These are phyloP conservation scores for Orbilia javanica DNA, from an alignment of 2,329 filamentous ascomycete genomes.

Conservation along the genomic window DNA sequence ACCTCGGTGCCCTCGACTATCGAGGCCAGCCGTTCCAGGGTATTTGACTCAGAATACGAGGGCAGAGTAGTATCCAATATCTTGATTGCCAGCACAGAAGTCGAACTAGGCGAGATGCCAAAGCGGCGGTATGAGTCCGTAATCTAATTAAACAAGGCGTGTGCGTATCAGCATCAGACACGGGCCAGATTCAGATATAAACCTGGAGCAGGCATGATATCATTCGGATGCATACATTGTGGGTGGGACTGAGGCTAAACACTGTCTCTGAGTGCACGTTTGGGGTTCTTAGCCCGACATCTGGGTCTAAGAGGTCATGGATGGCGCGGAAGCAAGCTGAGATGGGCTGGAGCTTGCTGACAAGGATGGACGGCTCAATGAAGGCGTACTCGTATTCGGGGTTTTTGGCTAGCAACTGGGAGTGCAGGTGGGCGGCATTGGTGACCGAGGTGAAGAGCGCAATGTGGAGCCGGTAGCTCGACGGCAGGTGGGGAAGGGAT, in stretches of 20 bases:
- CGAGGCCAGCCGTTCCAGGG: conserved; percentile 62
- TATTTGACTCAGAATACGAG: conserved; percentile 62
- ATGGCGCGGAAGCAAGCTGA: conserved; percentile 83
- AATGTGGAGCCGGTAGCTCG: conserved; percentile 76
- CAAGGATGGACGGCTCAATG: conserved; percentile 83
- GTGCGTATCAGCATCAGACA: conserved; percentile 20
- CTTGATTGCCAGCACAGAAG: conserved; percentile 83
- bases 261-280: conserved; percentile 93
- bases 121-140: conserved; percentile 90
- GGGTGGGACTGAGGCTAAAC: conserved; percentile 81
- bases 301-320: conserved; percentile 70
- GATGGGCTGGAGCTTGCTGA: conserved; percentile 68
- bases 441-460: conserved; percentile 80
- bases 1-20: conserved; percentile 74
- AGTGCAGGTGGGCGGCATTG: conserved; percentile 82
- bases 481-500: conserved; percentile 80
- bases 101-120: conserved; percentile 79
- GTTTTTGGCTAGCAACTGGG: conserved; percentile 88
- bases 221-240: conserved; percentile 73
- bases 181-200: not conserved
- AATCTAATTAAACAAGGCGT: conserved; percentile 72
- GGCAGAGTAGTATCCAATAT: conserved; percentile 70
- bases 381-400: conserved; percentile 91
- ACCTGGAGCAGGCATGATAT: not conserved
- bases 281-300: conserved; percentile 75